These are phyloP conservation scores for Rostrohypoxylon terebratum DNA, from an alignment of 495 filamentous ascomycete species.

Conservation along the genomic window DNA sequence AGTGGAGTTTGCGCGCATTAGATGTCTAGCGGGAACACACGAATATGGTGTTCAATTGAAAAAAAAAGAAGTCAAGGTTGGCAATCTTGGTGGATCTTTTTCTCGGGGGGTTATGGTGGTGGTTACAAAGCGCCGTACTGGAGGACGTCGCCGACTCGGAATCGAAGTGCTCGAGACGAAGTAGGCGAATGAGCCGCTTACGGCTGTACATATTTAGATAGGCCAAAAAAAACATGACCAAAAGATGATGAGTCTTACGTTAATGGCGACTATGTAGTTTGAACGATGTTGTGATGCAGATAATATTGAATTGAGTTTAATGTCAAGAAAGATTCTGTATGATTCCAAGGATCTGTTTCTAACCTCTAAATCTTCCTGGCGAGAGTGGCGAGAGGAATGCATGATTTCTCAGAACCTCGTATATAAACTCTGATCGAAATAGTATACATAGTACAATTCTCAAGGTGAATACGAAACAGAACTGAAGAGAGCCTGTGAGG, in stretches of 20 bases:
- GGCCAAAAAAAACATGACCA: conserved; percentile 37
- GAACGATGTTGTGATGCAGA: background rate
- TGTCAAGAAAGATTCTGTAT: too few relatives aligned
- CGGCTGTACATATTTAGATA: conserved; percentile 52
- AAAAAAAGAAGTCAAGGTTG: conserved; percentile 29
- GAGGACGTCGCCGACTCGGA: conserved; percentile 46
- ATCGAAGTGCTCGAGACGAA: conserved; percentile 56
- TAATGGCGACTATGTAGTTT: background rate
- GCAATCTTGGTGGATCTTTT: conserved; percentile 30
- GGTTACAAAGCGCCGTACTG: conserved; percentile 43
- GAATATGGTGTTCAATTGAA: conserved; percentile 20
- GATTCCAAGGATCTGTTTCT: too few relatives aligned
- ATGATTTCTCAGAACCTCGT: background rate
- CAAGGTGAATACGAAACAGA: background rate
- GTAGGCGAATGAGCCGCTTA: conserved; percentile 42
- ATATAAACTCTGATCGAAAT: too few relatives aligned
- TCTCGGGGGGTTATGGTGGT: conserved; percentile 25
- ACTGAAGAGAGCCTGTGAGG: background rate
- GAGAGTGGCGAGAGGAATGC: background rate
- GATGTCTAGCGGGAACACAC: conserved; percentile 36
- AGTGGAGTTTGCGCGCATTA: conserved; percentile 51
- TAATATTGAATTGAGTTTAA: background rate
- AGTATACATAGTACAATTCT: too few relatives aligned
- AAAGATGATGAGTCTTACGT: background rate
- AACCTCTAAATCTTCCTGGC: background rate